Evolutionary conservation across 2,329 filamentous ascomycete species (phyloP).

Genomic region (Ascochyta pisi): DNA sequence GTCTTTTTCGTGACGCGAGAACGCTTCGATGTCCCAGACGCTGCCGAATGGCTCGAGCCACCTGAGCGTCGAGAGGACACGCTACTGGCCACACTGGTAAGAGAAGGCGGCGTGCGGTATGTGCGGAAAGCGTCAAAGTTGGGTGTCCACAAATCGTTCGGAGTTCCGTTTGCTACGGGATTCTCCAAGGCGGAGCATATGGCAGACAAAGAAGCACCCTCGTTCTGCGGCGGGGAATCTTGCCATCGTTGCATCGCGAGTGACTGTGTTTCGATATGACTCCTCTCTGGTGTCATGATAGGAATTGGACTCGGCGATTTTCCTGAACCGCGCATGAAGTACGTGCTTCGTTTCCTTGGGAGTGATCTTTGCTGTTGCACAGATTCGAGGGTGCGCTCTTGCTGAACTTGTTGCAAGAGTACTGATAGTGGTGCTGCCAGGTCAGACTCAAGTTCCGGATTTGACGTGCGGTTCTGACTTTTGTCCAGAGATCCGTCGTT

Average conservation of each 20-base stretch:
- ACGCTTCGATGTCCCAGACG: conserved; percentile 63
- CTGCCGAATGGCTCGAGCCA: conserved; percentile 61
- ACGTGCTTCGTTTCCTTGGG: conserved; percentile 15
- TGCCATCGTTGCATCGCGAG: conserved; percentile 68
- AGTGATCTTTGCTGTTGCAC: conserved; percentile 10
- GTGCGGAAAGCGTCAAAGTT: conserved; percentile 34
- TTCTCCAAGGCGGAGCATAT: conserved; percentile 64
- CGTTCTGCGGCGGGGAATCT: conserved; percentile 69
- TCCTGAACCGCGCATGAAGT: conserved; percentile 8
- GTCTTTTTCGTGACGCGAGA: conserved; percentile 28
- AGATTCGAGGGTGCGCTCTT: conserved; percentile 9
- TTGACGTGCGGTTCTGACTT: not conserved
- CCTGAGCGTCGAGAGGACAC: conserved; percentile 55
- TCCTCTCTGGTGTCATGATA: conserved; percentile 13
- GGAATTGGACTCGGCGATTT: conserved; percentile 11
- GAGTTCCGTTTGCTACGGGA: conserved; percentile 11
- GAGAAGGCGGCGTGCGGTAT: conserved; percentile 54
- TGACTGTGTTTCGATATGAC: conserved; percentile 18
- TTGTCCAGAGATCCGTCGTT: not conserved
- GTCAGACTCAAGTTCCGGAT: not conserved
- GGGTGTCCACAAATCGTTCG: conserved; percentile 31
- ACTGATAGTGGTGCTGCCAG: conserved; percentile 14
- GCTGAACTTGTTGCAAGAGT: conserved; percentile 14
- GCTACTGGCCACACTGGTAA: conserved; percentile 50
- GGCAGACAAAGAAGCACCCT: conserved; percentile 67